These are phyloP conservation scores for Aphanomyces cochlioides DNA, from an alignment of 352 stramenopile genomes.

Conservation along the genomic window DNA sequence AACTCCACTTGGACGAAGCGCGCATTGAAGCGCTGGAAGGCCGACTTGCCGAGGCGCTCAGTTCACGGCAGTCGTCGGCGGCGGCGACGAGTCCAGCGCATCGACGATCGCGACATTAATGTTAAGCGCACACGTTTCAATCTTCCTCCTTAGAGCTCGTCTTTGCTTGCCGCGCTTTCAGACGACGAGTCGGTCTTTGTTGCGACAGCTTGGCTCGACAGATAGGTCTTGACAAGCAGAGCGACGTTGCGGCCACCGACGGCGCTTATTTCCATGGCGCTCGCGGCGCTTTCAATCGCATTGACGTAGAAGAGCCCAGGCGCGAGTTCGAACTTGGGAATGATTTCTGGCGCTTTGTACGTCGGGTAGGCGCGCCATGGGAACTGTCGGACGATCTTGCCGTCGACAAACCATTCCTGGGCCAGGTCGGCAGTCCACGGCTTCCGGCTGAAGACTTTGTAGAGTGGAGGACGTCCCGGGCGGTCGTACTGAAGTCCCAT, in stretches of 20 bases:
- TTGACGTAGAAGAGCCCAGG: conserved; percentile 33
- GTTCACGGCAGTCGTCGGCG: background rate
- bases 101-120: background rate
- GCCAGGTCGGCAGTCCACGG: background rate
- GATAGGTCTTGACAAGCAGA: conserved; percentile 16
- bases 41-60: background rate
- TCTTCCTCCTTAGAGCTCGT: too few relatives aligned
- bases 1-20: conserved; percentile 13
- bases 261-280: conserved; percentile 35
- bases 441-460: conserved; percentile 29
- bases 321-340: conserved; percentile 9
- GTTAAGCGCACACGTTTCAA: too few relatives aligned
- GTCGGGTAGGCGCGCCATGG: conserved; percentile 32
- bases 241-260: conserved; percentile 35
- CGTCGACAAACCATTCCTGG: conserved; percentile 4
- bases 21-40: conserved; percentile 17
- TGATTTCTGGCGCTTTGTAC: conserved; percentile 24
- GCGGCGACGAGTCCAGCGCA: background rate
- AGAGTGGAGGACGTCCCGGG: conserved; percentile 3
- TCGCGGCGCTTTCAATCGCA: conserved; percentile 35
- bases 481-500: conserved; percentile 26
- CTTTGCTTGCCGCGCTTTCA: too few relatives aligned
- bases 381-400: background rate
- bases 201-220: too few relatives aligned
- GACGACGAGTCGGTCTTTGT: too few relatives aligned